These are phyloP conservation scores for Diplodia scrobiculata DNA, from an alignment of 2,329 filamentous ascomycete species.

Conservation along the genomic window DNA sequence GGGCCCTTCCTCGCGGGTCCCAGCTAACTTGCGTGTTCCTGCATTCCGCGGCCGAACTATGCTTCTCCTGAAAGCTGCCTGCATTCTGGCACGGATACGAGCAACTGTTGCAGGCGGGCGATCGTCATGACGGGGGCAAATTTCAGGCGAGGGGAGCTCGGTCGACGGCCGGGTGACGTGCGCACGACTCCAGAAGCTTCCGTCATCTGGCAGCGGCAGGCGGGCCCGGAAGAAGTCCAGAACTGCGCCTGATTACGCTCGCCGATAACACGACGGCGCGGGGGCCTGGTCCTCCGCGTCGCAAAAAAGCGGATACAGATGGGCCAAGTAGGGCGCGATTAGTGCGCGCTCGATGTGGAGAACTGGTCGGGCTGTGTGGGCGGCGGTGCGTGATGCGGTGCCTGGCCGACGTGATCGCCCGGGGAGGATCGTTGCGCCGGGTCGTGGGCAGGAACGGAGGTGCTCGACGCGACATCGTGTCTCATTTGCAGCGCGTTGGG, in stretches of 20 bases:
- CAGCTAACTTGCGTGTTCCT: slow-evolving; percentile 8
- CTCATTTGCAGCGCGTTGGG: not conserved
- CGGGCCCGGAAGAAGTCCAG: slow-evolving; percentile 11
- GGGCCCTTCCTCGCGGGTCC: slow-evolving; percentile 11
- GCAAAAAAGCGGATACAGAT: slow-evolving; percentile 19
- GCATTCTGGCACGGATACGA: slow-evolving; percentile 1
- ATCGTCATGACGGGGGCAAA: slow-evolving; percentile 23
- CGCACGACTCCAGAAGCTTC: slow-evolving; percentile 1
- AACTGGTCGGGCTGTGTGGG: not conserved
- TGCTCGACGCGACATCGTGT: not conserved
- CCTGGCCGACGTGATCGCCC: slow-evolving; percentile 23
- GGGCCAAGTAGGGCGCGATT: slow-evolving; percentile 6
- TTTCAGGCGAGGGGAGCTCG: slow-evolving; percentile 7
- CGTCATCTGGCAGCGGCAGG: not conserved
- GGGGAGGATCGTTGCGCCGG: slow-evolving; percentile 17
- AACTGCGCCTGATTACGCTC: not conserved
- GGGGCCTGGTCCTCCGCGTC: not conserved
- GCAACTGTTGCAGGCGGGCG: not conserved
- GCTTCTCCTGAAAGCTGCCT: slow-evolving; percentile 10
- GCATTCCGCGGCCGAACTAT: not conserved
- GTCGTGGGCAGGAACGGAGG: not conserved
- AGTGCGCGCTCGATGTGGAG: slow-evolving; percentile 16
- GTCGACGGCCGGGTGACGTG: slow-evolving; percentile 3
- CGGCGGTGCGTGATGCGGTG: not conserved
- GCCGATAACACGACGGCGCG: slow-evolving; percentile 7